A percentile compares a stretch with the other conserved stretches of the same genome.
Conservation (phyloP, 2,329 filamentous ascomycete species). For the Aspergillus unguis region DNA sequence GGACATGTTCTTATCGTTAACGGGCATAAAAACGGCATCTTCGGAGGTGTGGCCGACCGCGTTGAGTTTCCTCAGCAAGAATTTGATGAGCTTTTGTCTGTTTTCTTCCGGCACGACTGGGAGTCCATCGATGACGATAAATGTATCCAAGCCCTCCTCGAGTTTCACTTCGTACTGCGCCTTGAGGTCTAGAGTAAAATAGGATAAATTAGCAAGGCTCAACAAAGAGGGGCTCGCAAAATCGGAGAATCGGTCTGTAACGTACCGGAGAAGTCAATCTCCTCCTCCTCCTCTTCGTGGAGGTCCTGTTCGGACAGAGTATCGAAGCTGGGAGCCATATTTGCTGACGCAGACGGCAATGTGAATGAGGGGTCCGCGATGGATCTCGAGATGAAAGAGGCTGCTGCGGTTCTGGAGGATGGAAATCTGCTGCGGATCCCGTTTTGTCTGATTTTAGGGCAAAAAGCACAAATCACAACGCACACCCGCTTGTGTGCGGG, state of each 20-base stretch:
- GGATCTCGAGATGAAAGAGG: constrained; percentile 22
- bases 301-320: constrained; percentile 88
- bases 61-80: constrained; percentile 89
- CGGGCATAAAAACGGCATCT: constrained; percentile 88
- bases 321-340: constrained; percentile 92
- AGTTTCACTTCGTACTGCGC: constrained; percentile 95
- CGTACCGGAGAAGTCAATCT: constrained; percentile 80
- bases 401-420: constrained; percentile 25
- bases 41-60: constrained; percentile 79
- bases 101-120: constrained; percentile 85
- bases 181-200: constrained; percentile 62
- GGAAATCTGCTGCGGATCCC: constrained; percentile 29
- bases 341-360: constrained; percentile 42
- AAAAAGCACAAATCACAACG: constrained; percentile 33
- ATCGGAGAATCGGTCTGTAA: constrained; percentile 14
- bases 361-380: constrained; percentile 19
- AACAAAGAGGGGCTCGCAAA: constrained; percentile 29
- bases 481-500: constrained; percentile 30
- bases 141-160: constrained; percentile 93
- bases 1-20: constrained; percentile 81
- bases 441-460: constrained; percentile 29
- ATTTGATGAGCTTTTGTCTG: constrained; percentile 93
- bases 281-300: constrained; percentile 85
- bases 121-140: constrained; percentile 92
- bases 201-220: constrained; percentile 9